These are phyloP conservation scores for Amoebophrya sp. DNA, from an alignment of 169 alveolate genomes.

Conservation along the genomic window DNA sequence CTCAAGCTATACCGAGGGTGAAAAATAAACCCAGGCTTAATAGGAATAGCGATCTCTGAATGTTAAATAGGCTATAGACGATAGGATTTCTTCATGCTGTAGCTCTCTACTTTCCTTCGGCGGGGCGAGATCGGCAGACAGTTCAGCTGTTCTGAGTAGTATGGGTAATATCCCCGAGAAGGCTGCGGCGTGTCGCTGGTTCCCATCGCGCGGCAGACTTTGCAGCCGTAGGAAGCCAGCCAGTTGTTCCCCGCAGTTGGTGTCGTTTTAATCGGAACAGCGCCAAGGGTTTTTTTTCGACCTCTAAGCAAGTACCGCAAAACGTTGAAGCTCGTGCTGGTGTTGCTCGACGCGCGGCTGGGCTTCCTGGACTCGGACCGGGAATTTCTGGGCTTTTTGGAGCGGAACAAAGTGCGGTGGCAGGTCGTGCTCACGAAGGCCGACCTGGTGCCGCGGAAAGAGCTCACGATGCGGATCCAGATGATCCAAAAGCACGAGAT, in stretches of 20 bases:
- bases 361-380: constrained; percentile 1
- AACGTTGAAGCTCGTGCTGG: constrained; percentile 25
- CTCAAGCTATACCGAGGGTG: too few species aligned
- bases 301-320: constrained; percentile 5
- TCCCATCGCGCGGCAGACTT: too few species aligned
- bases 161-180: too few species aligned
- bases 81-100: not conserved
- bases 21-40: constrained; percentile 30
- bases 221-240: too few species aligned
- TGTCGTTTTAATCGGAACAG: too few species aligned
- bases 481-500: not conserved
- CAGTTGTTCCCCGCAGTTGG: too few species aligned
- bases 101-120: too few species aligned
- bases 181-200: too few species aligned
- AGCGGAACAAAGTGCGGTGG: not conserved
- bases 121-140: too few species aligned
- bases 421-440: constrained; percentile 33
- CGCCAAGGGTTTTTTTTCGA: too few species aligned
- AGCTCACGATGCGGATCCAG: not conserved
- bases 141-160: too few species aligned
- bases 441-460: constrained; percentile 23
- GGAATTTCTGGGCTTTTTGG: not conserved
- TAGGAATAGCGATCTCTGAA: not conserved
- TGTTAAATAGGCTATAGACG: too few species aligned
- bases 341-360: constrained; percentile 19